Base-by-base conservation (phyloP, 768 basidiomycete species). In the Sporobolomyces roseus region DNA sequence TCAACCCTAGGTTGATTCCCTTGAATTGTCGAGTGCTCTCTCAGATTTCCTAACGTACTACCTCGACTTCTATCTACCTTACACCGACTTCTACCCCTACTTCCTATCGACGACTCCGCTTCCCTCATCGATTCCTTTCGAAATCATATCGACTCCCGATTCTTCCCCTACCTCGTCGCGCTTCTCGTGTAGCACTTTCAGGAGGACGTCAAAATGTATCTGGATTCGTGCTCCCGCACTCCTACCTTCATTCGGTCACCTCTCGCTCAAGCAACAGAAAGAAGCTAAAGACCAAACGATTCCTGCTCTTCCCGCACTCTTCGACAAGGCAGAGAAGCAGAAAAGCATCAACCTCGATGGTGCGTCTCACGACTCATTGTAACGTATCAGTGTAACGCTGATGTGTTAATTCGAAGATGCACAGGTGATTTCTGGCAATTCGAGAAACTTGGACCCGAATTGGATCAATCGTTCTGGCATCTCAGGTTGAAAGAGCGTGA, bases 381-480 rank as follows among this genome's bases (percentile, higher is more conserved):
- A 21, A 7, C n/a, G 17, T 41, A 9, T 50, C 49, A 17, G n/a
- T 5, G 8, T 25, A 21, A 23, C 23, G 23, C 49, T 27, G 7
- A 13, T 48, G 46, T 19, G 49, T 10, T 21, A 46, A 13, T 23
- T 21, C 38, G 38, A 41, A 41, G 38, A 41, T 41, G 17, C 38
- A 25, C 35, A 64, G 63, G 33, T 19, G 54, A 64, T 36, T 4
- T 17, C 33, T 64, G 63, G 63, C 5, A n/a, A 0, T 64, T 56
- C 45, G 25, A 36, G 32, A 56, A 55, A 46, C 27, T 25, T 4
- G n/a, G 33, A 6, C 45, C 45, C 8, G 63, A 64, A 43, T 27
- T 56, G 8, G 63, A 64, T 17, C 35, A 35, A 17, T 32, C 63
- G 14, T 56, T 56, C 25, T 64, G 63, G 63, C 53, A 64, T 23